phyloP scores from a whole-genome alignment of 805 yeast species.

The Lachancea lanzarotensis region DNA sequence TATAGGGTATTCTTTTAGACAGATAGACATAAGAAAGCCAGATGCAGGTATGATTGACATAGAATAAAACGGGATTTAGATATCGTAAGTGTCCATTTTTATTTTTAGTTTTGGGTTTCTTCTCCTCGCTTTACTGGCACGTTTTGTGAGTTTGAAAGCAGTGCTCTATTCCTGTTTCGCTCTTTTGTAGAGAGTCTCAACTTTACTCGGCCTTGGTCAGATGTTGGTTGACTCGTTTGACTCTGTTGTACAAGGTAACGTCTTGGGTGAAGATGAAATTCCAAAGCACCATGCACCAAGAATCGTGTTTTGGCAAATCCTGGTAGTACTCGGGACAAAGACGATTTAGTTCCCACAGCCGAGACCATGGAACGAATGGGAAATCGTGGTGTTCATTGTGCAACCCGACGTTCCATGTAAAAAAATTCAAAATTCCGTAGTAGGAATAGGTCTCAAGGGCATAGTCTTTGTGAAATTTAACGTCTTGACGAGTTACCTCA shows the following conservation, averaged over 20 bases:
- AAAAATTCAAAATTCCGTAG: constrained; percentile 68
- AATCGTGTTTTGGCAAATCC: constrained; percentile 65
- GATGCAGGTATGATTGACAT: background rate
- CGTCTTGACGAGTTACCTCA: constrained; percentile 9
- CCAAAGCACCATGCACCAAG: constrained; percentile 73
- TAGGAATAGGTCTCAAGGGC: constrained; percentile 80
- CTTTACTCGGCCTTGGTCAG: background rate
- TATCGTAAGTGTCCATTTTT: too few species aligned
- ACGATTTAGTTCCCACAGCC: constrained; percentile 52
- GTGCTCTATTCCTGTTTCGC: too few species aligned
- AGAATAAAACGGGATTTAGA: background rate
- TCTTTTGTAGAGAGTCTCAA: background rate
- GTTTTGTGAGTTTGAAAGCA: too few species aligned
- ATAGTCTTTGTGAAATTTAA: constrained; percentile 11
- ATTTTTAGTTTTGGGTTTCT: too few species aligned
- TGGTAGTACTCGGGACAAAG: constrained; percentile 78
- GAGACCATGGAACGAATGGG: constrained; percentile 90
- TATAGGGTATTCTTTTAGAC: background rate
- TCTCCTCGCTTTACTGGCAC: too few species aligned
- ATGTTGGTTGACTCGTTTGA: constrained; percentile 45
- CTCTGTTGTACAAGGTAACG: constrained; percentile 73
- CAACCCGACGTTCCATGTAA: constrained; percentile 91
- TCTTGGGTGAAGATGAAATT: constrained; percentile 64
- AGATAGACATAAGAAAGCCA: background rate
- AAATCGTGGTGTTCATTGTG: constrained; percentile 96